phyloP scores from a whole-genome alignment of 768 basidiomycete genomes.

The Holtermanniella nyarrowii region DNA sequence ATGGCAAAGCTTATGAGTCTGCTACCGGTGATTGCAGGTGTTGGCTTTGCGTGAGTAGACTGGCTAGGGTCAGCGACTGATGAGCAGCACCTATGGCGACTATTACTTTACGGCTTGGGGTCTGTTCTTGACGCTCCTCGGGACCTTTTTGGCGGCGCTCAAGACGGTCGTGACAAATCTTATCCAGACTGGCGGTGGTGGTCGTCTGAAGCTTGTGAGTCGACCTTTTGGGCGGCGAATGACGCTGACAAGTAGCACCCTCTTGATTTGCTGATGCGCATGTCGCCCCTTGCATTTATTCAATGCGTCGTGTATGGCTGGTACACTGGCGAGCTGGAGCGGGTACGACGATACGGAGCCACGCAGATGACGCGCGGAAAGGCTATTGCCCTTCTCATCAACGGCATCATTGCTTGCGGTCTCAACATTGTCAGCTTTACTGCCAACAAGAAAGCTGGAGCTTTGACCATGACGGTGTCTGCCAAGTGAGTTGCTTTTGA shows the following conservation, averaged over 20 bases:
- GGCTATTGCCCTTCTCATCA: slow-evolving; percentile 54
- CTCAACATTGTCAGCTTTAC: slow-evolving; percentile 91
- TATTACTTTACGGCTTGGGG: slow-evolving; percentile 84
- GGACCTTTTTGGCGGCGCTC: slow-evolving; percentile 80
- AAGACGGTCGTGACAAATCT: slow-evolving; percentile 86
- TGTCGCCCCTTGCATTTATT: slow-evolving; percentile 83
- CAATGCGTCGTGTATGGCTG: slow-evolving; percentile 73
- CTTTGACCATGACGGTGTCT: slow-evolving; percentile 43
- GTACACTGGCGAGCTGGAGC: slow-evolving; percentile 65
- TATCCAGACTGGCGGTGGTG: slow-evolving; percentile 46
- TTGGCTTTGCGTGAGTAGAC: slow-evolving; percentile 70
- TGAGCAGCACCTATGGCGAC: slow-evolving; percentile 76
- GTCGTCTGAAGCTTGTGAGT: slow-evolving; percentile 36
- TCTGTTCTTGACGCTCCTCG: slow-evolving; percentile 74
- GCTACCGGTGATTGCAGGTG: slow-evolving; percentile 75
- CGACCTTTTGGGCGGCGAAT: background rate
- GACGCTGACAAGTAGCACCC: slow-evolving; percentile 49
- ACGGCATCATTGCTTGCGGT: slow-evolving; percentile 80
- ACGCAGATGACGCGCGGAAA: slow-evolving; percentile 46
- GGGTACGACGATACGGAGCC: slow-evolving; percentile 48
- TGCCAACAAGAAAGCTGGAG: slow-evolving; percentile 85
- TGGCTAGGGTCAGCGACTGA: background rate
- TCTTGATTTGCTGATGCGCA: slow-evolving; percentile 74
- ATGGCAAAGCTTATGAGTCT: slow-evolving; percentile 59
- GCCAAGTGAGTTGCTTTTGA: slow-evolving; percentile 26